Evolutionary conservation across 108 stramenopile species (phyloP).

Genomic region (Schizochytrium sp.): DNA sequence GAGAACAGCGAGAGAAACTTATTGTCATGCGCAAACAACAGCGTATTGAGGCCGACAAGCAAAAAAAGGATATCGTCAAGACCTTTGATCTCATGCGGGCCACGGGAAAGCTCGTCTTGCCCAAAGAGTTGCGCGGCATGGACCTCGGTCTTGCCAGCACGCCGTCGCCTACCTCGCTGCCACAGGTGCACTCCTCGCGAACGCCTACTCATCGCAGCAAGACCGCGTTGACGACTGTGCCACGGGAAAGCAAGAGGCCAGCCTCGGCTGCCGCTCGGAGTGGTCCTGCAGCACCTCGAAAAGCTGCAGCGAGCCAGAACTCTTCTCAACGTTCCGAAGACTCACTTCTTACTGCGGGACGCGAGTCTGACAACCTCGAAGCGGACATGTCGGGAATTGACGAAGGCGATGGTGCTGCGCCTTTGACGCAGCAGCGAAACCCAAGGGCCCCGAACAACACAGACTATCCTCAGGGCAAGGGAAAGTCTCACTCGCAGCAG

Average conservation of each 20-base stretch:
- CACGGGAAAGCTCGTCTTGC: neutral
- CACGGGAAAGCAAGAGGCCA: neutral
- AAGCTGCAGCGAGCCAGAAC: neutral
- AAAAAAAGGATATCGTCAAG: neutral
- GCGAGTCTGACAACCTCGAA: too few species aligned
- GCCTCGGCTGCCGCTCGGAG: neutral
- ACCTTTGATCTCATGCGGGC: neutral
- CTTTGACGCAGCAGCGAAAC: too few species aligned
- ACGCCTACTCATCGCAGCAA: neutral
- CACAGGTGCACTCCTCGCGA: neutral
- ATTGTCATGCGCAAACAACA: neutral
- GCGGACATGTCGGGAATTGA: too few species aligned
- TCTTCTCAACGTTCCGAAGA: too few species aligned
- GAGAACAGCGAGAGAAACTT: neutral
- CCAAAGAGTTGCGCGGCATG: neutral
- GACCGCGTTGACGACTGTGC: neutral
- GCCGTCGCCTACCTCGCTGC: neutral
- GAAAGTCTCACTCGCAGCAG: too few species aligned
- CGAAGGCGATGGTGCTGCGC: too few species aligned
- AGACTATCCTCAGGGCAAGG: too few species aligned
- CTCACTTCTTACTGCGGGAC: too few species aligned
- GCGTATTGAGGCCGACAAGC: neutral
- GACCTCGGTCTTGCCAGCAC: neutral
- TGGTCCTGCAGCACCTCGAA: neutral
- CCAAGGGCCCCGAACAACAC: too few species aligned